These are phyloP conservation scores for Apostasia shenzhenica DNA, from an alignment of 106 monocot species.

Conservation along the genomic window DNA sequence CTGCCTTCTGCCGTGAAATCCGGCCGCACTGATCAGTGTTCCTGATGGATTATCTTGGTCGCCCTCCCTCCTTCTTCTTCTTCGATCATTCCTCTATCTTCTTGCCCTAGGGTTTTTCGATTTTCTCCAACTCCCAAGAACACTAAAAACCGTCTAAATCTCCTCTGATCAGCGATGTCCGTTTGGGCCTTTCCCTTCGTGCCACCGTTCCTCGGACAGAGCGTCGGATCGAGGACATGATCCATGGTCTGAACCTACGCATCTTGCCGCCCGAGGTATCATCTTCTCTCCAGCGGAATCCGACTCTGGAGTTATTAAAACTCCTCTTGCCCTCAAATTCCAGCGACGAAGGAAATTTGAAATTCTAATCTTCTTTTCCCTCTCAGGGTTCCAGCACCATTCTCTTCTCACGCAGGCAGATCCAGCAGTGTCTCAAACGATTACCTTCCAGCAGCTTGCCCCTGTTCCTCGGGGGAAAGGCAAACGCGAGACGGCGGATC, in stretches of 20 bases:
- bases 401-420: constrained; percentile 59
- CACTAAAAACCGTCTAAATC: background rate
- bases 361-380: background rate
- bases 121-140: background rate
- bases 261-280: constrained; percentile 78
- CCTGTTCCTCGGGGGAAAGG: constrained; percentile 43
- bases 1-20: too few species aligned
- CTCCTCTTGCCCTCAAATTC: too few species aligned
- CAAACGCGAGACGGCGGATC: constrained; percentile 38
- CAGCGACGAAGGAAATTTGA: too few species aligned
- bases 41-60: constrained; percentile 79
- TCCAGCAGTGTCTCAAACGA: constrained; percentile 62
- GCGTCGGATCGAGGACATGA: constrained; percentile 31
- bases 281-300: constrained; percentile 64
- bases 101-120: constrained; percentile 2
- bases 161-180: constrained; percentile 27
- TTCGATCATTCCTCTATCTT: background rate
- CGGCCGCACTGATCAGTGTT: too few species aligned
- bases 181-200: constrained; percentile 65
- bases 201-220: constrained; percentile 50
- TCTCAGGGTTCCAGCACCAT: constrained; percentile 65
- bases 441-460: constrained; percentile 45
- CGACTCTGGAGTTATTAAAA: constrained; percentile 64
- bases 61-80: background rate
- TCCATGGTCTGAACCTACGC: constrained; percentile 68